Base-by-base conservation (phyloP, 139 green algal genomes). In the Diplosphaera chodatii region DNA sequence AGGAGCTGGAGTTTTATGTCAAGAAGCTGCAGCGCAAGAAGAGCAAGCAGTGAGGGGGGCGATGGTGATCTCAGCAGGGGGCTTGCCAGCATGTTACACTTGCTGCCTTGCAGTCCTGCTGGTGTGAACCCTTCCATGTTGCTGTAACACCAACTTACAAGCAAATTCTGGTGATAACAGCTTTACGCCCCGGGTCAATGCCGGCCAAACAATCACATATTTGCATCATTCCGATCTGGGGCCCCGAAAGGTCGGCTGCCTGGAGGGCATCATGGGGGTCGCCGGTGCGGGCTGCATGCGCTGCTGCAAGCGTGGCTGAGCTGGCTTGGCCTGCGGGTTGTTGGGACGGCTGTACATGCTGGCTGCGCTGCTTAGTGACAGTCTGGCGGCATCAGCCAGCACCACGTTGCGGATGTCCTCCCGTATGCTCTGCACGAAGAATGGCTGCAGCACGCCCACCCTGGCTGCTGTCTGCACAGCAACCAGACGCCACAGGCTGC, bases 1-100 rank as follows among this genome's bases (percentile, higher is more conserved):
- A 85, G 79, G 94, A 98, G 86, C 87, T 96, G 70, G 91, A 95
- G 64, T 96, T 97, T 71, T 98, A 97, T 80, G 64, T 59, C 48
- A 59, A 25, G 64, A 91, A 90, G 79, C 84, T 95, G 82, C 76
- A 84, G 67, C 94, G 91, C 81, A 95, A 94, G 86, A 94, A 89
- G 81, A 64, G 66, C 73, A 91, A 91, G 80, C 32, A 65, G 59
- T 59, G n/a, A n/a, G n/a, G n/a, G n/a, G n/a, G n/a, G n/a, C n/a
- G n/a, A n/a, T n/a, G n/a, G n/a, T n/a, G n/a, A n/a, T n/a, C n/a
- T n/a, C n/a, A n/a, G n/a, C n/a, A n/a, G n/a, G n/a, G n/a, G n/a
- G n/a, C n/a, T n/a, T n/a, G n/a, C n/a, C n/a, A n/a, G n/a, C n/a
- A n/a, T n/a, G n/a, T n/a, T n/a, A n/a, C n/a, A n/a, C n/a, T n/a